Conservation (phyloP, 2,329 filamentous ascomycete genomes). For the Paracamarosporium sp. region DNA sequence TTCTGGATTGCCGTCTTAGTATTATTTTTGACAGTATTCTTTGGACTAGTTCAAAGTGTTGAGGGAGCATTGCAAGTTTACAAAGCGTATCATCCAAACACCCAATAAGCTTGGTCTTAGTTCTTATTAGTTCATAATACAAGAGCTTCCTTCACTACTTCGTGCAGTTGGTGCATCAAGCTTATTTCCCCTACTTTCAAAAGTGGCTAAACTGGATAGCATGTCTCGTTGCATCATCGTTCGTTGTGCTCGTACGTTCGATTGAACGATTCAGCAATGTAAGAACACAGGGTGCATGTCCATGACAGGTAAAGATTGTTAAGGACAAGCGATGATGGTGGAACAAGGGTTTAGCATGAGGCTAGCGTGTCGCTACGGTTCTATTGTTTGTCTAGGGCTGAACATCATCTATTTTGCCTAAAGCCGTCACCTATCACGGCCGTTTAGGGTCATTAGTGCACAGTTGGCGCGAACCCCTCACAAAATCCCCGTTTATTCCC, state of each 20-base stretch:
- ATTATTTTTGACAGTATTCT: constrained; percentile 48
- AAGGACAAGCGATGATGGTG: too few relatives aligned
- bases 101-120: too few relatives aligned
- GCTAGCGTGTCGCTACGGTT: not conserved
- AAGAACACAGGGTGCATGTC: too few relatives aligned
- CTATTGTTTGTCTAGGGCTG: not conserved
- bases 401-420: constrained; percentile 1
- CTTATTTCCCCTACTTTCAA: too few relatives aligned
- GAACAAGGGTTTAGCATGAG: not conserved
- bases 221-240: too few relatives aligned
- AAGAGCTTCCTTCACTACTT: too few relatives aligned
- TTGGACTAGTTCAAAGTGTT: constrained; percentile 53
- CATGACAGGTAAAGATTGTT: too few relatives aligned
- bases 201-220: too few relatives aligned
- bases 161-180: too few relatives aligned
- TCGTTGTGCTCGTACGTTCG: too few relatives aligned
- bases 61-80: constrained; percentile 52
- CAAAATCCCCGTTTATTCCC: not conserved
- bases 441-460: not conserved
- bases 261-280: too few relatives aligned
- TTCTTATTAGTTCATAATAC: too few relatives aligned
- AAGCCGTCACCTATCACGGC: not conserved
- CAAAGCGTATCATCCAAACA: constrained; percentile 21
- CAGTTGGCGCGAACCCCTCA: not conserved
- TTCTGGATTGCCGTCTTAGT: constrained; percentile 54